Base-by-base conservation (phyloP, 805 yeast species). In the Cyberlindnera saturnus region DNA sequence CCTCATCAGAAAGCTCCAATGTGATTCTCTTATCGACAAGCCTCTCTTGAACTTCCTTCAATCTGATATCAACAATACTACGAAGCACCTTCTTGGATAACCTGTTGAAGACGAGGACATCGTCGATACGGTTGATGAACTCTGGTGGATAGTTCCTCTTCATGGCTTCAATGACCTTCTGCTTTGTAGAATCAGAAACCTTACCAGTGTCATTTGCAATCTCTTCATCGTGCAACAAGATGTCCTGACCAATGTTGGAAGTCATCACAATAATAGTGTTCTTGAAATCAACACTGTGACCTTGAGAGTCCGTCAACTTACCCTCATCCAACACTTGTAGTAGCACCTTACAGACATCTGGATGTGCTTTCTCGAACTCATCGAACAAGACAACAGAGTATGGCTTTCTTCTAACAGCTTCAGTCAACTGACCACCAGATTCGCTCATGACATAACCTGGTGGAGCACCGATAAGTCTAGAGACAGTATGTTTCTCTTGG, bases 401-500 rank as follows among this genome's bases (percentile, higher is more conserved):
- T 8, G 99, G 99, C 58, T 89, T 90, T 56, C 98, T 77, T 60
- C 96, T 77, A 9, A 93, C 95, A 6, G 96, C 96, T 64, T 93
- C 98, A 1, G 99, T 93, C 50, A 93, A 71, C 64, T 93, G 98
- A 40, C 99, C 99, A 60, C 89, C 86, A 33, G 77, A 70, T 59
- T 91, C 99, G 66, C 89, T 90, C 42, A 96, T 93, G 18, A 91
- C 96, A 62, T 91, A 91, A 7, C 98, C 97, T 28, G 99, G 99
- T 5, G 99, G 99, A 1, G 98, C 93, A 40, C 99, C 99, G 54
- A 91, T 89, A 49, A 91, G 74, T 49, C 97, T 77, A 36, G 96
- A 83, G 6, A 93, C 81, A 0, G 96, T 75, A 64, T 89, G 96
- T 61, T 86, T 85, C 61, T 91, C 99, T 66, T 91, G 98, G 64